These are phyloP conservation scores for Podila epicladia DNA, from an alignment of 192 early-diverging fungal genomes.

Conservation along the genomic window DNA sequence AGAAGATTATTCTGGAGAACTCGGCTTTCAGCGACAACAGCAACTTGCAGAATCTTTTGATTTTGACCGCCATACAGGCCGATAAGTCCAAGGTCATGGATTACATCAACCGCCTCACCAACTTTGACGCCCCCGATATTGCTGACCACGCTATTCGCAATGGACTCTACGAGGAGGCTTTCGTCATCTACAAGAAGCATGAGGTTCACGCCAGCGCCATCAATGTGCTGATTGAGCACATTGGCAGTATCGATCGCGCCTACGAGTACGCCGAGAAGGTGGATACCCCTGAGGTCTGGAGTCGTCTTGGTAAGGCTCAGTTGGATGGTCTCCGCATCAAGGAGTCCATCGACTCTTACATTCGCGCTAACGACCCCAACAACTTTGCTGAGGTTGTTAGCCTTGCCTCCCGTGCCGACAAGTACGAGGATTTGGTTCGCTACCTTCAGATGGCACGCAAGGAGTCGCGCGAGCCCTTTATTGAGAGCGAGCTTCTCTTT, in stretches of 20 bases:
- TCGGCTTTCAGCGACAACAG: conserved; percentile 93
- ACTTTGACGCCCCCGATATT: conserved; percentile 98
- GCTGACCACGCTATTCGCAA: conserved; percentile 93
- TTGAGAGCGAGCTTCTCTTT: conserved; percentile 96
- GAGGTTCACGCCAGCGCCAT: conserved; percentile 90
- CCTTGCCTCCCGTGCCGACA: conserved; percentile 81
- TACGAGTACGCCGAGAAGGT: conserved; percentile 95
- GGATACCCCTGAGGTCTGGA: conserved; percentile 94
- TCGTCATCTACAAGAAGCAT: conserved; percentile 95
- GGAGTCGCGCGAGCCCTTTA: conserved; percentile 92
- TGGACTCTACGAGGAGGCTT: conserved; percentile 95
- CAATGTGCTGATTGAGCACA: conserved; percentile 91
- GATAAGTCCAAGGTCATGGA: conserved; percentile 93
- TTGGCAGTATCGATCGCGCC: conserved; percentile 94
- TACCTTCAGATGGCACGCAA: conserved; percentile 97
- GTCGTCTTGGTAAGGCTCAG: conserved; percentile 94
- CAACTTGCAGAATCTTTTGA: conserved; percentile 95
- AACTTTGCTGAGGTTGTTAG: conserved; percentile 92
- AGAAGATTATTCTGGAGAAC: conserved; percentile 94
- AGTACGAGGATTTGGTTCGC: conserved; percentile 95
- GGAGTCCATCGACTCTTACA: conserved; percentile 98
- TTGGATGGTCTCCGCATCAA: conserved; percentile 89
- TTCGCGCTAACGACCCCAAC: conserved; percentile 91
- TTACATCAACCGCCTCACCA: conserved; percentile 83
- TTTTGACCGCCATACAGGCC: conserved; percentile 91